Evolutionary conservation across 371 early-diverging fungal genomes (phyloP).

Genomic region (Apophysomyces variabilis): DNA sequence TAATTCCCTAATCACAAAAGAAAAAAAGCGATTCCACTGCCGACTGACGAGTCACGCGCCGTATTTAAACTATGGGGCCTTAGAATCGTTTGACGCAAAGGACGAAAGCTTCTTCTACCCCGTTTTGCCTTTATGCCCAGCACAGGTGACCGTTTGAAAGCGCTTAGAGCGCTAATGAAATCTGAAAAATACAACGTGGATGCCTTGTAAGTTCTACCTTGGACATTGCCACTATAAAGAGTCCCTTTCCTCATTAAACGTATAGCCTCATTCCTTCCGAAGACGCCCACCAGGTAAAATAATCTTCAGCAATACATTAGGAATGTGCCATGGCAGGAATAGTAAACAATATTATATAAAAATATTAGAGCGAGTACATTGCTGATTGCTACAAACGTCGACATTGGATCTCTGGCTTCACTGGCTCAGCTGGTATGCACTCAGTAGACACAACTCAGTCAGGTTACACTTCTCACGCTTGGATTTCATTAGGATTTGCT

Average conservation of each 20-base stretch:
- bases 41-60: too few species aligned
- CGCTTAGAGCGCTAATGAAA: slow-evolving; percentile 77
- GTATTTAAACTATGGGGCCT: background rate
- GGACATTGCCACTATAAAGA: background rate
- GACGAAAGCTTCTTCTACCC: slow-evolving; percentile 5
- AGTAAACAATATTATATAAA: background rate
- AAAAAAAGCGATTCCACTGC: too few species aligned
- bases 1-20: too few species aligned
- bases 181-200: slow-evolving; percentile 62
- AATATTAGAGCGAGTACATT: slow-evolving; percentile 93
- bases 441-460: background rate
- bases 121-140: slow-evolving; percentile 29
- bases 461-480: slow-evolving; percentile 2
- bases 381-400: slow-evolving; percentile 93
- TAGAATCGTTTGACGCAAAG: background rate
- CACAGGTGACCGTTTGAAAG: slow-evolving; percentile 64
- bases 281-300: slow-evolving; percentile 92
- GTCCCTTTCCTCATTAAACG: background rate
- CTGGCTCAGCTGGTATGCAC: slow-evolving; percentile 91
- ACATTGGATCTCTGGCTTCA: slow-evolving; percentile 96
- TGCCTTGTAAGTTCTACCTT: slow-evolving; percentile 68
- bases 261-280: slow-evolving; percentile 88
- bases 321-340: background rate
- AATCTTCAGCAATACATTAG: background rate
- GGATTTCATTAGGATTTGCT: slow-evolving; percentile 64